A percentile compares a stretch with the other conserved stretches of the same genome.
Conservation (phyloP, 352 stramenopile species). For the Globisporangium middletonii region DNA sequence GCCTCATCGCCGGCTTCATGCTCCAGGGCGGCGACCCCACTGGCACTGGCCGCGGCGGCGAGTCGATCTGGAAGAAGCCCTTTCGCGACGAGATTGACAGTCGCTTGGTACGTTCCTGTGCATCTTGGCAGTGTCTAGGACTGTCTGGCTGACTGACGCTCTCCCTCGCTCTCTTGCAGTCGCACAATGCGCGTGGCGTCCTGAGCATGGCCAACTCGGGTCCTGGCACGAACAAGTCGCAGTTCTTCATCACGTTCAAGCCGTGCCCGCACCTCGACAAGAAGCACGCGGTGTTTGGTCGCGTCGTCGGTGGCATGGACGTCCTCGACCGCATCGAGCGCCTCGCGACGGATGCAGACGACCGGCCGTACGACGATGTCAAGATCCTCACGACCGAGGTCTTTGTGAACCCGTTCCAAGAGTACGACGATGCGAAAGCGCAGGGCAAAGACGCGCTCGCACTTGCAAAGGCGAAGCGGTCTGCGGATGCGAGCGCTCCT, state of each 20-base stretch:
- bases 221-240: slow-evolving; percentile 93
- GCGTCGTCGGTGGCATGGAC: slow-evolving; percentile 90
- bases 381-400: slow-evolving; percentile 75
- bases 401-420: slow-evolving; percentile 87
- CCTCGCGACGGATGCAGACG: slow-evolving; percentile 63
- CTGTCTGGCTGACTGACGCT: neutral
- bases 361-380: slow-evolving; percentile 82
- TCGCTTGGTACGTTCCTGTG: slow-evolving; percentile 58
- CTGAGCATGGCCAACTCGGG: slow-evolving; percentile 97
- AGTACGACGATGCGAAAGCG: slow-evolving; percentile 63
- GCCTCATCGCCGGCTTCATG: slow-evolving; percentile 97
- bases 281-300: slow-evolving; percentile 97
- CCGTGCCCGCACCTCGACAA: slow-evolving; percentile 95
- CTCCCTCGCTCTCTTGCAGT: slow-evolving; percentile 17
- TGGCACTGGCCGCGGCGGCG: slow-evolving; percentile 91
- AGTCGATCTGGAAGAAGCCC: slow-evolving; percentile 91
- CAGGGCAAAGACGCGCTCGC: slow-evolving; percentile 55
- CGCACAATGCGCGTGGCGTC: slow-evolving; percentile 87
- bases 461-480: slow-evolving; percentile 41
- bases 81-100: slow-evolving; percentile 98
- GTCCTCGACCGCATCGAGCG: slow-evolving; percentile 77
- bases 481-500: slow-evolving; percentile 31
- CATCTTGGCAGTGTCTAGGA: neutral
- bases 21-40: slow-evolving; percentile 92
- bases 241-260: slow-evolving; percentile 99